Base-by-base conservation (phyloP, 2,329 filamentous ascomycete genomes). In the Neonectria ditissima region DNA sequence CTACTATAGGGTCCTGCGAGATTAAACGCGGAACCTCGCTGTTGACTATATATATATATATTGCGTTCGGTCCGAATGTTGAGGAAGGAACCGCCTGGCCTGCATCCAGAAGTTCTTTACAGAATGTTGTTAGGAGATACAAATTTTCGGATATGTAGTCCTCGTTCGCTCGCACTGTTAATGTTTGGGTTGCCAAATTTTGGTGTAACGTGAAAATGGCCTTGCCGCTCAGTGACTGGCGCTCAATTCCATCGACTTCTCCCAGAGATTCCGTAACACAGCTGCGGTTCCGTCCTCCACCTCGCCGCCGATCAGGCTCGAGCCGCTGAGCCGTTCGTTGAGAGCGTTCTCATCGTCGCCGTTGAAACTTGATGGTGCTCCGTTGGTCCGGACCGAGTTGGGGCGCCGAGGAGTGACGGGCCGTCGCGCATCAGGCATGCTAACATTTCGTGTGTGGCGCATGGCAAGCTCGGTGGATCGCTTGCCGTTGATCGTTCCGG, bases 201-300 rank as follows among this genome's bases (percentile, higher is more conserved):
- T 41, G 32, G 51, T 51, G 48, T 57, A 53, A 65, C 45, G 54
- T 34, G n/a, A 45, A 37, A 51, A 20, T 37, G 14, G 18, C 18
- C 41, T 30, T n/a, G 5, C 51, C 59, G 10, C n/a, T 58, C 48
- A 73, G 53, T 73, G 69, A 70, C 87, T 89, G 28, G 84, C 83
- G 69, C 85, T 85, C 62, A 89, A 77, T 70, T 89, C 86, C 75
- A 83, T 79, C 52, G 81, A 85, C 80, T 86, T 89, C 48, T 90
- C 87, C 88, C 88, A 90, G 52, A 90, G 75, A 65, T 85, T 86
- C 59, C 87, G 80, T 56, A 90, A 76, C 45, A 89, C 70, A 5
- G 83, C 79, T 1, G 82, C 77, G 1, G 86, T 83, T 10, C 81
- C 82, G 53, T 86, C 83, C 52, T 86, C 83, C 26, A 84, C 84